Evolutionary conservation across 441 rosid genomes (phyloP).

Genomic region (Gossypium lobatum): DNA sequence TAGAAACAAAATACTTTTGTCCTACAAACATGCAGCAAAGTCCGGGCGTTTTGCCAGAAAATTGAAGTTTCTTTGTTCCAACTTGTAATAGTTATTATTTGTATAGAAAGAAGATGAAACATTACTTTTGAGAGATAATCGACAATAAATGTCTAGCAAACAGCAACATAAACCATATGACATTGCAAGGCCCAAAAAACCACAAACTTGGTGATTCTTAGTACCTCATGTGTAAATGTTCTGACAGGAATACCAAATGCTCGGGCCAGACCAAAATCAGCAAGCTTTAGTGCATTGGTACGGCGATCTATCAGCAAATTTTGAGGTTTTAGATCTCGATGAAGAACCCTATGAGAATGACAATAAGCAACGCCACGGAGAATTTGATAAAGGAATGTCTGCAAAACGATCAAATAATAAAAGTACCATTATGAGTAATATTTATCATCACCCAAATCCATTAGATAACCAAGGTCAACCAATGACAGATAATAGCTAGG

Average conservation of each 20-base stretch:
- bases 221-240: constrained; percentile 96
- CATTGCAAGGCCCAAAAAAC: constrained; percentile 10
- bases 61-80: neutral
- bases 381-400: constrained; percentile 89
- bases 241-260: constrained; percentile 94
- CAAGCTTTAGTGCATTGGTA: constrained; percentile 86
- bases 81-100: neutral
- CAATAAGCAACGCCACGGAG: constrained; percentile 94
- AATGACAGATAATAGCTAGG: neutral
- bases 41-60: neutral
- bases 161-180: constrained; percentile 6
- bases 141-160: neutral
- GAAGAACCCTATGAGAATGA: constrained; percentile 98
- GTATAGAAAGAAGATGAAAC: neutral
- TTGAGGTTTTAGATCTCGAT: constrained; percentile 93
- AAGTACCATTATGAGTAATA: neutral
- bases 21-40: neutral
- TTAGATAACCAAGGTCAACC: constrained; percentile 4
- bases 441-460: neutral
- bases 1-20: neutral
- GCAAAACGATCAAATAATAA: constrained; percentile 24
- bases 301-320: constrained; percentile 87
- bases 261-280: constrained; percentile 97
- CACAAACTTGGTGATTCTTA: constrained; percentile 6
- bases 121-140: neutral